Evolutionary conservation across 345 rosid species (phyloP), one percentile per base, ranked within the genome.

Genomic region (Punica granatum): DNA sequence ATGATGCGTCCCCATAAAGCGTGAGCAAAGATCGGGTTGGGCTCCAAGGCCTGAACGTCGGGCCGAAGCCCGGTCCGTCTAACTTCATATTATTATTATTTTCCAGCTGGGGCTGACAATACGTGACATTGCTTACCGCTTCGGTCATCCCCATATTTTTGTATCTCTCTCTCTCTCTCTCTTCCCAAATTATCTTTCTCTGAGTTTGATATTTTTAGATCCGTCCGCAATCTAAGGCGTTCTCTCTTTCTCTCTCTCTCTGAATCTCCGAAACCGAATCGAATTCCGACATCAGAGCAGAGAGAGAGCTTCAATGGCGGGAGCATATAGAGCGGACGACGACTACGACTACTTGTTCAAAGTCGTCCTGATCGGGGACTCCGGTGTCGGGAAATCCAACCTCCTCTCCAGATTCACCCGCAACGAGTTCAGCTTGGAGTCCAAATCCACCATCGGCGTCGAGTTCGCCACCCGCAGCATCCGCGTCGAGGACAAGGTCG

Each of bases 381-480:
- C 69, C 39, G 69, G 69, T 4, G 69, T 66, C 56, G 69, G 69
- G n/a, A 66, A 66, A 48, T 66, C 69, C 69, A 66, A 66, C 59
- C 69, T 66, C 59, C 69, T 66, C 19, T 66, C 69, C 39, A 66
- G 69, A 32, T 66, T 66, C 25, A 43, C 56, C 21, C 56, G 58
- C 39, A 66, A 66, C 36, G 69, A 66, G 56, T 66, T 66, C 56
- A 66, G 69, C 39, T 31, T 66, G 37, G 69, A 66, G 58, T 66
- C 69, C 58, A 66, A 66, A 49, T 66, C 69, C 54, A 66, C 69
- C 59, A 66, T 66, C 59, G 69, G 69, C 11, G 69, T 66, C 34
- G 69, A 66, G 26, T 66, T 66, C 69, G 69, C 58, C 69, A 66
- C 69, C 36, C 54, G 69, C 59, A 44, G 69, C 59, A 66, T 66